Evolutionary conservation across 768 basidiomycete genomes (phyloP).

Genomic region (Pisolithus tinctorius): DNA sequence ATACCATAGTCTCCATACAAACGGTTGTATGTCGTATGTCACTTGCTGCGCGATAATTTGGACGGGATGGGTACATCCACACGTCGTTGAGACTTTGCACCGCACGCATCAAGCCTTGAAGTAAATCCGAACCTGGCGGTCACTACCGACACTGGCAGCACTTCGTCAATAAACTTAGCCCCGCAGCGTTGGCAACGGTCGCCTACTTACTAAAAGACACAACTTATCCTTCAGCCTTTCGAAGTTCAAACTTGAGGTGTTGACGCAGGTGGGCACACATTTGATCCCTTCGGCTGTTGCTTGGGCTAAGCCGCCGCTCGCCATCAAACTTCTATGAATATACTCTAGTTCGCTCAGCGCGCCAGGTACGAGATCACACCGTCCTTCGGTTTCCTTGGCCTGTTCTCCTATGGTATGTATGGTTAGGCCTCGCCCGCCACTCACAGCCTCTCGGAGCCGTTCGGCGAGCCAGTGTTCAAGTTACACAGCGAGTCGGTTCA

Average conservation of each 20-base stretch:
- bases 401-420: too few species aligned
- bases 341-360: not conserved
- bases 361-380: not conserved
- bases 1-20: slow-evolving; percentile 22
- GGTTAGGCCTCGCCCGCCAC: too few species aligned
- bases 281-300: not conserved
- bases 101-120: not conserved
- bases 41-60: not conserved
- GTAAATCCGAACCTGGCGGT: too few species aligned
- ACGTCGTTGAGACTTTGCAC: not conserved
- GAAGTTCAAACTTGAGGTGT: not conserved
- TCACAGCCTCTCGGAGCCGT: too few species aligned
- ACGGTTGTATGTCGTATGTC: slow-evolving; percentile 8
- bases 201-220: not conserved
- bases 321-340: not conserved
- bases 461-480: too few species aligned
- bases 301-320: not conserved
- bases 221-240: not conserved
- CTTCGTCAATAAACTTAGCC: not conserved
- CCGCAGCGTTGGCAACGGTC: not conserved
- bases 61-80: not conserved
- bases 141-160: too few species aligned
- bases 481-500: too few species aligned
- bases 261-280: not conserved
- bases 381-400: too few species aligned